Conservation (phyloP, 306 rosid species). For the Prunus fruticosa region DNA sequence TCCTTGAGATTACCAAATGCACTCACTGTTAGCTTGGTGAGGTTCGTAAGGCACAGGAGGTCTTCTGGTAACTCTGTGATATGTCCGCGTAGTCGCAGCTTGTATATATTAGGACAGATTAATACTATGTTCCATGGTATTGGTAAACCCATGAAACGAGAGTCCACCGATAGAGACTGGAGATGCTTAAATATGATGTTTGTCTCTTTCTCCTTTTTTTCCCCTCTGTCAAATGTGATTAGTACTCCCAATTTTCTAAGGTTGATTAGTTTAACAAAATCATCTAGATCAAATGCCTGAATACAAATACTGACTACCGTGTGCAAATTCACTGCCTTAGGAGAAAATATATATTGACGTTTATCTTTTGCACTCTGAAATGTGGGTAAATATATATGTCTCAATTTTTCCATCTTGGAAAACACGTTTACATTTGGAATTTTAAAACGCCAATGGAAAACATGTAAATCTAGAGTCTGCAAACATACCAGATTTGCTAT, state of each 20-base stretch:
- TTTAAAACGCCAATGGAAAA: accelerated
- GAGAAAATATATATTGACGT: constrained; percentile 20
- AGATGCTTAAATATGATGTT: no score
- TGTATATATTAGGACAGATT: background rate
- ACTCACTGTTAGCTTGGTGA: constrained; percentile 35
- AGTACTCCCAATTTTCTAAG: constrained; percentile 36
- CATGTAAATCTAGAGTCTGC: background rate
- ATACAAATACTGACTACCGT: constrained; percentile 38
- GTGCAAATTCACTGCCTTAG: constrained; percentile 33
- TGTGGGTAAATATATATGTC: constrained; percentile 25
- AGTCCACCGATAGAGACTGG: background rate
- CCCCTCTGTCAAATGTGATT: background rate
- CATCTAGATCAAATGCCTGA: constrained; percentile 21
- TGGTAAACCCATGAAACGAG: no score
- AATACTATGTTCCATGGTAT: background rate
- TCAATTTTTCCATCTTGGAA: background rate
- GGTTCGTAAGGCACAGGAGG: constrained; percentile 14
- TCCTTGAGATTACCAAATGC: constrained; percentile 21
- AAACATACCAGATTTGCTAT: background rate
- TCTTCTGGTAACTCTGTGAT: constrained; percentile 18
- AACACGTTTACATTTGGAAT: background rate
- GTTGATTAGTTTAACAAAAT: constrained; percentile 31
- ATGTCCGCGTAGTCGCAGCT: background rate
- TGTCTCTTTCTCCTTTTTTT: no score
- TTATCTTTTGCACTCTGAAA: background rate